Evolutionary conservation across 1,139 yeast genomes (phyloP), one percentile per base, ranked within the genome.

Genomic region (Candida buenavistaensis): DNA sequence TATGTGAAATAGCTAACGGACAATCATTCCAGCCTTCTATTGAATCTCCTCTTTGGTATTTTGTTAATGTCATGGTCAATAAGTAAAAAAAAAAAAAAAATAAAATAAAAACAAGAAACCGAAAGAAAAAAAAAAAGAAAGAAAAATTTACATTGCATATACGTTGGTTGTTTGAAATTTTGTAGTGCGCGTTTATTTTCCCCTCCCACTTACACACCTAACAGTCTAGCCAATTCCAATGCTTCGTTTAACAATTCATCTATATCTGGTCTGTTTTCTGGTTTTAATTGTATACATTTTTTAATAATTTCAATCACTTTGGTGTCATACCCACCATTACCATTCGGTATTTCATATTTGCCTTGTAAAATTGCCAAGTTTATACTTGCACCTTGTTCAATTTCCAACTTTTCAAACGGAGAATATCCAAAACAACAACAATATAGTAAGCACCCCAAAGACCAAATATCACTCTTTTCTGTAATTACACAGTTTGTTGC

Each of bases 391-490:
- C 97, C 97, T 41, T 81, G 78, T 32, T 82, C 82, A 29, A 78
- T 72, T 47, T 88, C 94, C 51, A 84, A 79, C 52, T 87, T 74
- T 54, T 89, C 96, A 59, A 90, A 90, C 1, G 97, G 97, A 2
- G 95, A 84, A 26, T 72, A 72, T 1, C 85, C 83, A 59, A 84
- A 90, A 58, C 92, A 72, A 45, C 87, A 63, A 1, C 90, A 78
- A 58, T 84, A 90, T 15, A 88, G 54, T 1, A 88, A 67, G 52
- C 97, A 88, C 0, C 97, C 97, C 22, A 89, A 58, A 5, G 95
- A 83, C 97, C 97, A 90, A 13, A 90, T 78, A 53, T 90, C 97
- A 4, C 85, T 81, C 37, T 76, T 73, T 52, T 85, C 95, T 40
- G 82, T 80, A 30, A 90, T 69, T 4, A 61, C 59, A 10, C 75